Conservation (phyloP, 768 basidiomycete genomes). For the Lactifluus pinguis region DNA sequence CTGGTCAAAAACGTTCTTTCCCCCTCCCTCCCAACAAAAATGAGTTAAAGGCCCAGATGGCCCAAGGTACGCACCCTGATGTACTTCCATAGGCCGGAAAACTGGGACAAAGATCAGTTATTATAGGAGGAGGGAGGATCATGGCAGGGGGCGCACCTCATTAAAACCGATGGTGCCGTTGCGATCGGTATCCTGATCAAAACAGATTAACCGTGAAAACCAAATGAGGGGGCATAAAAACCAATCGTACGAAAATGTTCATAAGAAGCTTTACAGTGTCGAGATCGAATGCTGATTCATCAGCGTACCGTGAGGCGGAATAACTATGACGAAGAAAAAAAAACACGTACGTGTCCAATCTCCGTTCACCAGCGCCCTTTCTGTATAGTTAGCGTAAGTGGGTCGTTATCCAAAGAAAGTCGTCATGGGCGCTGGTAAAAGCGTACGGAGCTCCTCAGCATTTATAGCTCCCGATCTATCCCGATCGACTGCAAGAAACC, state of each 20-base stretch:
- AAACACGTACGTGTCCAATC: constrained; percentile 63
- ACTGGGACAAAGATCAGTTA: constrained; percentile 30
- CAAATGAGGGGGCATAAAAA: neutral
- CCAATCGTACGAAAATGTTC: constrained; percentile 57
- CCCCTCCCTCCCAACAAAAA: neutral
- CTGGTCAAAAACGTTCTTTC: neutral
- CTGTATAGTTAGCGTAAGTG: constrained; percentile 20
- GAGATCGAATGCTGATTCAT: constrained; percentile 58
- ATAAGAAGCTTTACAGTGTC: constrained; percentile 84
- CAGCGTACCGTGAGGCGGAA: neutral
- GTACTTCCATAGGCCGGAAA: constrained; percentile 73
- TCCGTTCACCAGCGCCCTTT: constrained; percentile 45
- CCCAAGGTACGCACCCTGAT: constrained; percentile 42
- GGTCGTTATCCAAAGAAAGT: neutral
- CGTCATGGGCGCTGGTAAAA: neutral
- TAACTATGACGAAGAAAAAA: too few species aligned
- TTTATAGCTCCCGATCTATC: constrained; percentile 63
- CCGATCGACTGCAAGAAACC: constrained; percentile 62
- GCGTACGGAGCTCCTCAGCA: constrained; percentile 58
- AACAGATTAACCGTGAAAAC: neutral
- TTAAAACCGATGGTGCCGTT: constrained; percentile 75
- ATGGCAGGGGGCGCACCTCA: constrained; percentile 38
- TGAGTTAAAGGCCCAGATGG: neutral
- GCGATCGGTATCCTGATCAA: constrained; percentile 52
- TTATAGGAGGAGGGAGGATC: neutral